Conservation (phyloP, 257 asterid genomes). For the Solanum habrochaites region DNA sequence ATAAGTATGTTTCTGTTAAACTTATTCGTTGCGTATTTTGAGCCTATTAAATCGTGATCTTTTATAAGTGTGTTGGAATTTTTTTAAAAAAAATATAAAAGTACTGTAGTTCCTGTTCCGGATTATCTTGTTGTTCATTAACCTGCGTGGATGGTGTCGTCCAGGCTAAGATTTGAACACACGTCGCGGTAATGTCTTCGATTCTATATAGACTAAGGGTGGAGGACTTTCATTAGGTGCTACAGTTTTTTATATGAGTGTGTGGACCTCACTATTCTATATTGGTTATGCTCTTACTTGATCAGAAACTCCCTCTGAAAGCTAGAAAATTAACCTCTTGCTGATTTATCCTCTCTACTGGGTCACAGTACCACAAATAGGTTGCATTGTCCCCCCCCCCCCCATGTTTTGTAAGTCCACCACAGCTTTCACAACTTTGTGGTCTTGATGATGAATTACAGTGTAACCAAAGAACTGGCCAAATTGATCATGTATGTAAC, state of each 20-base stretch:
- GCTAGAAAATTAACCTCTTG: not conserved
- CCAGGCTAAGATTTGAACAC: not conserved
- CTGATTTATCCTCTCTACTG: not conserved
- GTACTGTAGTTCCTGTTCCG: not conserved
- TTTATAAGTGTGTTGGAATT: not conserved
- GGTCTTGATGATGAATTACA: not conserved
- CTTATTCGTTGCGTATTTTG: not conserved
- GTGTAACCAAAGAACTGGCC: not conserved
- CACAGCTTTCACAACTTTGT: not conserved
- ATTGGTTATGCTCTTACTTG: not conserved
- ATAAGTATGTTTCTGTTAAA: not conserved
- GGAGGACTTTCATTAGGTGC: not conserved
- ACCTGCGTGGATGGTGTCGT: not conserved
- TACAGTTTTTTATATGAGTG: not conserved
- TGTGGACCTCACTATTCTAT: not conserved
- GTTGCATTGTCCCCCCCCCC: too few relatives aligned
- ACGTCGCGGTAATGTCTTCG: not conserved
- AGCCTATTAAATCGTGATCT: not conserved
- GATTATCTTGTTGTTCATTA: not conserved
- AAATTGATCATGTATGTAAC: not conserved
- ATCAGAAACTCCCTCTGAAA: not conserved
- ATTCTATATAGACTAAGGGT: not conserved
- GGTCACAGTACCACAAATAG: not conserved
- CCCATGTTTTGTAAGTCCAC: not conserved
- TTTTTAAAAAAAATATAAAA: fast-evolving